Base-by-base conservation (phyloP, 2,329 filamentous ascomycete genomes). In the Trichophyton equinum region DNA sequence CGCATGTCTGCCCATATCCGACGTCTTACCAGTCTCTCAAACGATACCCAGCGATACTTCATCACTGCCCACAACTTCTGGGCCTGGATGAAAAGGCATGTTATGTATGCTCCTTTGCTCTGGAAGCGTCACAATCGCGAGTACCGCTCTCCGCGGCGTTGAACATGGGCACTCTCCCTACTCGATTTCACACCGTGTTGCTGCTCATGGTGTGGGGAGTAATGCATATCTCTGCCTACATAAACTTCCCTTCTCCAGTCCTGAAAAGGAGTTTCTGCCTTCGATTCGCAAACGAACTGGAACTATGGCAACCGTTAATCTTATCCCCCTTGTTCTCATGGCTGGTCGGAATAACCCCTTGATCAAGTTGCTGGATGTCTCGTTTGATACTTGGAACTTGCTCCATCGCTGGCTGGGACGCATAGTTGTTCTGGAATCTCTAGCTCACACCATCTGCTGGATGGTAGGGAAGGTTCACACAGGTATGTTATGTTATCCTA, bases 1-100 rank as follows among this genome's bases (percentile, higher is more conserved):
- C 79, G 81, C 60, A 74, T 87, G 61, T 77, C 82, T 62, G 83
- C 81, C 66, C 86, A 94, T 69, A 77, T 91, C 42, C 84, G 91
- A 64, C 86, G 82, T 27, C 79, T 95, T 51, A 81, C 87, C 47
- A 89, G 85, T 68, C 81, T 96, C 65, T 86, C 82, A 75, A 90
- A 89, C 75, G 86, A 89, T 65, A 86, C 80, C 1, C 91, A 96
- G 72, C 80, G 82, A 63, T 96, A 90, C 76, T 96, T 91, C 70
- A 81, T 85, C 53, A 76, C 78, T 25, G 81, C 87, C 4, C 66
- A 75, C 36, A 63, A 65, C 4, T 70, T 59, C 77, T 95, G 67
- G 81, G 84, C 65, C 77, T 91, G 63, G 70, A 71, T 95, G 61
- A 89, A 91, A 76, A 80, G 82, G 63, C 80, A 88, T 60, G 81